Evolutionary conservation across 2,329 filamentous ascomycete species (phyloP).

Genomic region (Pestalotiopsis fici): DNA sequence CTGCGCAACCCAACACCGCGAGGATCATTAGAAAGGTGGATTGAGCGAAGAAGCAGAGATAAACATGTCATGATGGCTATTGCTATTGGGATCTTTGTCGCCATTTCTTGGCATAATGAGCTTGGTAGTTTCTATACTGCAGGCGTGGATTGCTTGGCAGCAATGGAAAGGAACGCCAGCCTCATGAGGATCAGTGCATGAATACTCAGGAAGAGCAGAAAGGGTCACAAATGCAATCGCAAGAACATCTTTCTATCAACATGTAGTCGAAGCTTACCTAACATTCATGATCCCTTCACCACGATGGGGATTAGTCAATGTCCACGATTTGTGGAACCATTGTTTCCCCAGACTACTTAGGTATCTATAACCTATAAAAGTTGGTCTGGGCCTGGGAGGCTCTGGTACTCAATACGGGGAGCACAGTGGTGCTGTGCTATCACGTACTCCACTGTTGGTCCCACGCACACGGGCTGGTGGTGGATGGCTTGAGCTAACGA

Average conservation of each 20-base stretch:
- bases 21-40: not conserved
- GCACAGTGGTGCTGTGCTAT: not conserved
- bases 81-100: not conserved
- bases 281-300: too few species aligned
- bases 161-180: not conserved
- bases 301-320: not conserved
- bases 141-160: constrained; percentile 1
- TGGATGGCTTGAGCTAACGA: not conserved
- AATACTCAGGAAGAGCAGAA: too few species aligned
- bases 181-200: not conserved
- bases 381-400: too few species aligned
- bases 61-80: not conserved
- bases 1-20: not conserved
- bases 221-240: too few species aligned
- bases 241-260: too few species aligned
- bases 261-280: too few species aligned
- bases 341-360: not conserved
- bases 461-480: too few species aligned
- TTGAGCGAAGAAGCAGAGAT: not conserved
- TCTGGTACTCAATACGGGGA: not conserved
- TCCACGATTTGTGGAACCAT: not conserved
- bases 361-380: not conserved
- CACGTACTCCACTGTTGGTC: not conserved
- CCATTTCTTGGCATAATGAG: not conserved
- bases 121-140: not conserved